Conservation (phyloP, 768 basidiomycete species). For the Tremella fuciformis region DNA sequence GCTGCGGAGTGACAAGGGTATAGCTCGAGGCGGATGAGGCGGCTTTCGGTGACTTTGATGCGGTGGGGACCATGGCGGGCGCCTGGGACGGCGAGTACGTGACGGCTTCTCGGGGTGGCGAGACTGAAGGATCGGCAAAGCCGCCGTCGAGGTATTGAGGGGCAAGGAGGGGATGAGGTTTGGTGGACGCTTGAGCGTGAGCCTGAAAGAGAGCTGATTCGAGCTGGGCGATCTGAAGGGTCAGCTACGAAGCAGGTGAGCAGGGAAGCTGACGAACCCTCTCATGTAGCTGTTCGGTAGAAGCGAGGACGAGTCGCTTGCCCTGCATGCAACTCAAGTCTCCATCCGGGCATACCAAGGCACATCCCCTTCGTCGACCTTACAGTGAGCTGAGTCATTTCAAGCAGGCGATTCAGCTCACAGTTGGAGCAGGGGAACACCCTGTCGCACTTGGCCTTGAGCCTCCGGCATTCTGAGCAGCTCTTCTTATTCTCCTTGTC, state of each 20-base stretch:
- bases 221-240: slow-evolving; percentile 33
- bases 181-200: slow-evolving; percentile 12
- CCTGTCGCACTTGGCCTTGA: slow-evolving; percentile 47
- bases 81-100: slow-evolving; percentile 9
- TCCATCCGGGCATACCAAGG: slow-evolving; percentile 42
- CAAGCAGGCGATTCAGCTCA: slow-evolving; percentile 18
- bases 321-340: slow-evolving; percentile 48
- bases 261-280: slow-evolving; percentile 10
- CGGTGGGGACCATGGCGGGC: not conserved
- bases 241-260: not conserved
- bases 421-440: slow-evolving; percentile 47
- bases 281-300: slow-evolving; percentile 45
- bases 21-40: slow-evolving; percentile 8
- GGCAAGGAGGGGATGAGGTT: slow-evolving; percentile 35
- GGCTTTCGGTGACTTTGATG: slow-evolving; percentile 17
- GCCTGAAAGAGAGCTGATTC: slow-evolving; percentile 40
- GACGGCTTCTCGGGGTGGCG: slow-evolving; percentile 9
- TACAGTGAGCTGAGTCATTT: not conserved
- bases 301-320: slow-evolving; percentile 44
- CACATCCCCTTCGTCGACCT: slow-evolving; percentile 43
- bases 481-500: slow-evolving; percentile 37
- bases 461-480: slow-evolving; percentile 42
- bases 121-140: slow-evolving; percentile 14
- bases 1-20: slow-evolving; percentile 6
- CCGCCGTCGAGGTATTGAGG: slow-evolving; percentile 39